Base-by-base conservation (phyloP, 306 rosid species). In the Ochetophila trinervis region DNA sequence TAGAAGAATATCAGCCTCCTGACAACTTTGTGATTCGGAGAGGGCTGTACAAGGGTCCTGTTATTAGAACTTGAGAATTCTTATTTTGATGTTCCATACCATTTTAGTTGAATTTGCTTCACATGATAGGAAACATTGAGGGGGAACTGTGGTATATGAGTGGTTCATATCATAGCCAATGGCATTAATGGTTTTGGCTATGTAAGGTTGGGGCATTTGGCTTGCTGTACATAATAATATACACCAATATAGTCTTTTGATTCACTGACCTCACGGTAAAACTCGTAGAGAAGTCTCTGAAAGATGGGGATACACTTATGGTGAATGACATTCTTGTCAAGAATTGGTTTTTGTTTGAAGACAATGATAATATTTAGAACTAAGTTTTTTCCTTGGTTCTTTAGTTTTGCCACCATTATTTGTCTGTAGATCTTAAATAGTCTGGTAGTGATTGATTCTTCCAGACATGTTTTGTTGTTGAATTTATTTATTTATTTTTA, bases 1-100 rank as follows among this genome's bases (percentile, higher is more conserved):
- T 92, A 77, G 98, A 92, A 77, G 96, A 89, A 65, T 86, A 75
- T 78, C 95, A 80, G 74, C 98, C 88, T 44, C 86, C 95, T 0
- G 98, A 92, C 24, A 78, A 89, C 88, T 89, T 89, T 70, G 95
- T 82, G 80, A 85, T 92, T 65, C 84, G 83, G 76, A 82, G 98
- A 82, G 98, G 89, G 84, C 84, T 71, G 53, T 92, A 92, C 86
- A 92, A 60, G 80, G 98, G 98, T 76, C 98, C 96, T 59, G 84
- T 89, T 70, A 89, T 92, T 82, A 84, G 82, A 92, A 80, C 86
- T 47, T 92, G 82, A 87, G 74, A 66, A 68, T 74, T 71, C 69
- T 73, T 68, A 61, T 71, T 71, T 74, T 73, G 70, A 16, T 74
- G 81, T 72, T 51, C 11, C 35, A 63, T 68, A 79, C 79, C 68